Evolutionary conservation across 345 rosid genomes (phyloP), one percentile per base, ranked within the genome.

Genomic region (Brassica rapa): DNA sequence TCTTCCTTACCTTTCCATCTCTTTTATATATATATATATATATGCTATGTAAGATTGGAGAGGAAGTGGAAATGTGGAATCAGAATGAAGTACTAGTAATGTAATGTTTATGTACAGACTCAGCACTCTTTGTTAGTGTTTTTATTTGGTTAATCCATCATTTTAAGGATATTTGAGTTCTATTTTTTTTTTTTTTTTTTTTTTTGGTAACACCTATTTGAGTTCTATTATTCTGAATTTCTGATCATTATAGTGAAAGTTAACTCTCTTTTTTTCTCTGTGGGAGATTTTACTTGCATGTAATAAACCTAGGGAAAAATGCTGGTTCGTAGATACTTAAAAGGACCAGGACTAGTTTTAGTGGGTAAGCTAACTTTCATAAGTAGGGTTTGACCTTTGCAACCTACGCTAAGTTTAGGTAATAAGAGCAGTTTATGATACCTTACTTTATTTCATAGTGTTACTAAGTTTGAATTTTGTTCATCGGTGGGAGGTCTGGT

Each of bases 41-140:
- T 19, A 19, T 3, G 37, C 37, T 77, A 24, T 62, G 66, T 77
- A 77, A 64, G 29, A 71, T 29, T 66, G 35, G 62, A 70, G 68
- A 29, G 3, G 76, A 62, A 59, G 78, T 16, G 14, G 59, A 60
- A 27, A 35, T 77, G 37, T 77, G 60, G 71, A 64, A 71, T 71
- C 16, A 64, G 33, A 64, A 71, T 71, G 43, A 55, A 51, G 56
- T 71, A 64, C 71, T 71, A 63, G 57, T 63, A 21, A 37, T 77
- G 60, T 64, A 7, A 62, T 77, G 56, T 53, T 69, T 77, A 64
- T 65, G 81, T 77, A 71, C 57, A 77, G 81, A 64, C 76, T 55
- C 32, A 49, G 56, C 66, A 64, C 39, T 43, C 66, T 56, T 39
- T 77, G 71, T 35, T 77, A 30, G 66, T 77, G 62, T 27, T 75